A percentile compares a stretch with the other conserved stretches of the same genome.
phyloP scores from a whole-genome alignment of 306 rosid genomes.

The Sesbania bispinosa region DNA sequence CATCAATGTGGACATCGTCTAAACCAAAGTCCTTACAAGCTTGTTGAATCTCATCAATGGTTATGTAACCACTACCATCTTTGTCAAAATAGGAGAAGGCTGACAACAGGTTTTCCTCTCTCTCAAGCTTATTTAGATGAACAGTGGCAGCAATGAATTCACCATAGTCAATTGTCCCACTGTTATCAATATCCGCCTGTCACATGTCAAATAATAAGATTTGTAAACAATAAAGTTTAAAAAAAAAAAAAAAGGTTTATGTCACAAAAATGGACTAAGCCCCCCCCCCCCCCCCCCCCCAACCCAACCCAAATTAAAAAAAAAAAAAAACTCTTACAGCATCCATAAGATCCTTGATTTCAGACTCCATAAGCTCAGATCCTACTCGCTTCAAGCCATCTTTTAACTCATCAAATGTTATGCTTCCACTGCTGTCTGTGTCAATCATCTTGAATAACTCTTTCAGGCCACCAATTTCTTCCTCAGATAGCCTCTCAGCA shows the following conservation, averaged over 20 bases:
- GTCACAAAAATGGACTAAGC: background rate
- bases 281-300: background rate
- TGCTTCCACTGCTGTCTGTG: slow-evolving; percentile 59
- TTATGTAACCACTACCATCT: slow-evolving; percentile 64
- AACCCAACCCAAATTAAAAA: too few species aligned
- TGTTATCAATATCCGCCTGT: slow-evolving; percentile 56
- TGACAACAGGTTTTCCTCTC: slow-evolving; percentile 53
- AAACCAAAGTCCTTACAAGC: slow-evolving; percentile 63
- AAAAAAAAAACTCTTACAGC: slow-evolving; percentile 41
- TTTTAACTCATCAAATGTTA: slow-evolving; percentile 58
- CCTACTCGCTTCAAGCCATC: slow-evolving; percentile 57
- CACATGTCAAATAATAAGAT: background rate
- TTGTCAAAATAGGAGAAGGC: slow-evolving; percentile 63
- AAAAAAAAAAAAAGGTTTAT: background rate
- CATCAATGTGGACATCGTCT: slow-evolving; percentile 52
- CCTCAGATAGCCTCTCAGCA: slow-evolving; percentile 63
- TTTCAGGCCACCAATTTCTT: slow-evolving; percentile 61
- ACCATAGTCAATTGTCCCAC: slow-evolving; percentile 57
- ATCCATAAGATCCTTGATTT: slow-evolving; percentile 60
- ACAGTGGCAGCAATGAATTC: slow-evolving; percentile 68
- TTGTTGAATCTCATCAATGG: slow-evolving; percentile 59
- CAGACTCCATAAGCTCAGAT: slow-evolving; percentile 64
- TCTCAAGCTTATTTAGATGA: slow-evolving; percentile 58
- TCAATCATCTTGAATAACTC: slow-evolving; percentile 60
- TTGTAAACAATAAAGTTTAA: background rate